A percentile compares a stretch with the other conserved stretches of the same genome.
These are phyloP conservation scores for Mycena leptocephala DNA, from an alignment of 768 basidiomycete genomes.

Conservation along the genomic window DNA sequence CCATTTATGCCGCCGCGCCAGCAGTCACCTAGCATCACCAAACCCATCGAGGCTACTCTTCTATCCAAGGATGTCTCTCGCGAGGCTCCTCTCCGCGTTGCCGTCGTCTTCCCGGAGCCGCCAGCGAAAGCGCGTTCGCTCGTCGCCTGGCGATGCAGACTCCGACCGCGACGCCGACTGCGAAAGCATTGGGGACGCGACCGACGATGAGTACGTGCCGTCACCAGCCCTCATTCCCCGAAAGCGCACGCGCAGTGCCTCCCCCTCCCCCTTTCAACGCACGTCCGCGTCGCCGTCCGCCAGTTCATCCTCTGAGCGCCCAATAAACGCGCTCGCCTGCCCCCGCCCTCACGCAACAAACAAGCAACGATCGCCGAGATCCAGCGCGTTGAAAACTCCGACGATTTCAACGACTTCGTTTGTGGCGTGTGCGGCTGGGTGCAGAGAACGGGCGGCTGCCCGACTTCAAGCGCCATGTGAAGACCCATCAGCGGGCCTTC, in stretches of 20 bases:
- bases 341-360: conserved; percentile 62
- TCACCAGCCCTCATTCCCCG: conserved; percentile 50
- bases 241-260: conserved; percentile 46
- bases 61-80: conserved; percentile 3
- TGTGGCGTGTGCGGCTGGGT: conserved; percentile 67
- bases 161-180: conserved; percentile 49
- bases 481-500: conserved; percentile 67
- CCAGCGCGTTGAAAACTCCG: conserved; percentile 37
- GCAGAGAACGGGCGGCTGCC: conserved; percentile 68
- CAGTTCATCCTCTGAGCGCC: conserved; percentile 20
- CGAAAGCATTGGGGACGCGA: conserved; percentile 56
- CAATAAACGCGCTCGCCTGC: conserved; percentile 48
- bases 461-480: conserved; percentile 74
- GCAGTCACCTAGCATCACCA: conserved; percentile 24
- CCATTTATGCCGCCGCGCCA: conserved; percentile 27
- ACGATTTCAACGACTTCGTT: conserved; percentile 47
- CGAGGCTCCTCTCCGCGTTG: background rate
- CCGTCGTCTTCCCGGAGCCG: background rate
- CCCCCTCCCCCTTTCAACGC: conserved; percentile 26
- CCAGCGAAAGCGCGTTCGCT: background rate
- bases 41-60: background rate
- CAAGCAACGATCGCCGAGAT: conserved; percentile 54
- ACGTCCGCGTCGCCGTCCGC: background rate
- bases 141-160: conserved; percentile 20
- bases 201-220: conserved; percentile 51